phyloP scores from a whole-genome alignment of 2,329 filamentous ascomycete species.

The Fusarium phyllophilum region DNA sequence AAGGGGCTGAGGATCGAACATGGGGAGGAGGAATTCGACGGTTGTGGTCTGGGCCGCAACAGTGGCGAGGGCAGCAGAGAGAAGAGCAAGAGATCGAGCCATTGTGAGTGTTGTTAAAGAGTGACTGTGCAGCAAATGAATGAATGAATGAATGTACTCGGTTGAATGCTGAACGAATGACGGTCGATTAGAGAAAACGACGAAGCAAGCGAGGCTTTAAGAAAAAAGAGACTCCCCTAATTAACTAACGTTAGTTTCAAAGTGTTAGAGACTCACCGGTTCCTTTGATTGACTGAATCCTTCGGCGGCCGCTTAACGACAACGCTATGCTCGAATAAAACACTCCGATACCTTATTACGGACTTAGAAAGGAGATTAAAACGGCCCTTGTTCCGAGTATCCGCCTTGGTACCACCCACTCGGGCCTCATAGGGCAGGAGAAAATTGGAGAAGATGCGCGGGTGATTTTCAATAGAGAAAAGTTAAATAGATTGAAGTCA shows the following conservation, averaged over 20 bases:
- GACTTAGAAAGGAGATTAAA: constrained; percentile 21
- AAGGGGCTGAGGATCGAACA: constrained; percentile 34
- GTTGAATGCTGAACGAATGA: constrained; percentile 14
- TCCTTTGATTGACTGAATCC: constrained; percentile 21
- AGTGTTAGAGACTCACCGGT: background rate
- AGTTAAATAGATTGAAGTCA: background rate
- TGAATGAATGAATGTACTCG: constrained; percentile 34
- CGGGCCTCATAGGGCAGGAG: constrained; percentile 3
- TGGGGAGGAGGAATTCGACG: constrained; percentile 44
- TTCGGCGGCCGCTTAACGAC: constrained; percentile 20
- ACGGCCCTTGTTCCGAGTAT: constrained; percentile 8
- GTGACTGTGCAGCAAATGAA: constrained; percentile 26
- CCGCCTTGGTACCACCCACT: constrained; percentile 6
- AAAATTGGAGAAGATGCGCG: background rate
- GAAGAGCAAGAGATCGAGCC: constrained; percentile 41
- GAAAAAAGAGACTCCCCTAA: constrained; percentile 8
- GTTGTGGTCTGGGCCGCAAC: constrained; percentile 44
- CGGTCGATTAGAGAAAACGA: background rate
- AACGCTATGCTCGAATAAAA: constrained; percentile 22
- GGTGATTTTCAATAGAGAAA: background rate
- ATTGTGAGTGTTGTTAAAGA: constrained; percentile 30
- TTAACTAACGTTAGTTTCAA: background rate
- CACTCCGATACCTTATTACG: constrained; percentile 6
- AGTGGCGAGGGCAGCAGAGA: constrained; percentile 36
- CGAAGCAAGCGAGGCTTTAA: background rate